These are phyloP conservation scores for Beauveria australis DNA, from an alignment of 2,329 filamentous ascomycete genomes.

Conservation along the genomic window DNA sequence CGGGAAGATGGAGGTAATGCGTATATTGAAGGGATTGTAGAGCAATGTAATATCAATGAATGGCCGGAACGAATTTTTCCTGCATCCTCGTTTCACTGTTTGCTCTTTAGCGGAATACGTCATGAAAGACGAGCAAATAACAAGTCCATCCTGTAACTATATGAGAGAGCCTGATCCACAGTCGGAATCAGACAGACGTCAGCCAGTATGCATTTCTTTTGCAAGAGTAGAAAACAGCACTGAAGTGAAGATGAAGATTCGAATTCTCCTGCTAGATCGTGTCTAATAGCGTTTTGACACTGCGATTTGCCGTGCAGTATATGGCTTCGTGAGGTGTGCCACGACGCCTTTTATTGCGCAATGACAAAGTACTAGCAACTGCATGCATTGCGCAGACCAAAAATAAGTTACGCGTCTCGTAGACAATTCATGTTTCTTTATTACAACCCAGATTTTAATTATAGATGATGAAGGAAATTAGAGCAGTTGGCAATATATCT, in stretches of 20 bases:
- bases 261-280: no score
- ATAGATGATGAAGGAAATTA: background rate
- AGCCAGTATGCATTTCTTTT: background rate
- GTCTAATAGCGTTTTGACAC: no score
- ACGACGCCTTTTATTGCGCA: background rate
- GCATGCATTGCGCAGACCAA: background rate
- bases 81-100: no score
- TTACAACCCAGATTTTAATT: no score
- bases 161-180: conserved; percentile 4
- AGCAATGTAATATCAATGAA: background rate
- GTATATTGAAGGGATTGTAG: background rate
- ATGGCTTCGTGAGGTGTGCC: background rate
- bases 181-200: conserved; percentile 5
- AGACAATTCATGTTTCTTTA: no score
- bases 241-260: no score
- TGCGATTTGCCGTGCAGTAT: no score
- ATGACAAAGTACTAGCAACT: background rate
- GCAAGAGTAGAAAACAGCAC: no score
- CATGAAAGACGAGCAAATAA: background rate
- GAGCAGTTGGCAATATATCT: background rate
- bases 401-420: background rate
- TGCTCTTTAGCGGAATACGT: no score
- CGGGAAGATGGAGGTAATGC: no score
- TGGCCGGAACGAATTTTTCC: no score
- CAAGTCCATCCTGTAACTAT: conserved; percentile 1